Percentiles rank a stretch among this genome's conserved stretches.
Conservation (phyloP, 2,329 filamentous ascomycete genomes). For the Cadophora gregata region DNA sequence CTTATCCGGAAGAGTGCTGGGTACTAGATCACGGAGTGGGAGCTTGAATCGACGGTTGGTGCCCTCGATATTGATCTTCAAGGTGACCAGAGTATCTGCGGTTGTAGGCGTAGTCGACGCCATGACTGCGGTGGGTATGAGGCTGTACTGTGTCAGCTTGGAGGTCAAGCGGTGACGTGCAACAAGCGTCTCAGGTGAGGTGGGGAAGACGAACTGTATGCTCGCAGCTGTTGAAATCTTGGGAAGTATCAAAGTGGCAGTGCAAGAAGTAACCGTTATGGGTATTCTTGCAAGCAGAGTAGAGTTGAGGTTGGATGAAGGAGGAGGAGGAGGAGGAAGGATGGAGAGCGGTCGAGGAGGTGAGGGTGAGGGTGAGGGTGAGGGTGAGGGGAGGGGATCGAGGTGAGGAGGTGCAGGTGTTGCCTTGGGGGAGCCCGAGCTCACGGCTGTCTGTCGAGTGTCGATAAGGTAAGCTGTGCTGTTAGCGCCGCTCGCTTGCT, state of each 20-base stretch:
- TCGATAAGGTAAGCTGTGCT: constrained; percentile 17
- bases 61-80: constrained; percentile 84
- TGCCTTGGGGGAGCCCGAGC: constrained; percentile 10
- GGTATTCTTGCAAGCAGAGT: constrained; percentile 17
- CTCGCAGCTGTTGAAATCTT: constrained; percentile 20
- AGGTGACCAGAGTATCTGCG: constrained; percentile 77
- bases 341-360: constrained; percentile 24
- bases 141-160: constrained; percentile 37
- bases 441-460: too few species aligned
- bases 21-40: constrained; percentile 81
- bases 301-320: not conserved
- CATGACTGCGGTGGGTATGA: constrained; percentile 40
- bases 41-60: constrained; percentile 85
- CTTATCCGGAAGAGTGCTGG: constrained; percentile 77
- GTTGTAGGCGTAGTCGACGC: constrained; percentile 42
- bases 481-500: constrained; percentile 6
- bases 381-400: constrained; percentile 24
- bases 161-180: constrained; percentile 39
- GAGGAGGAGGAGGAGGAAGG: constrained; percentile 24
- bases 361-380: too few species aligned
- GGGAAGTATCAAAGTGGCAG: constrained; percentile 22
- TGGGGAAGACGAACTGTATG: constrained; percentile 31
- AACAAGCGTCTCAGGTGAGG: constrained; percentile 31
- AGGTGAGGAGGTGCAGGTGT: constrained; percentile 28
- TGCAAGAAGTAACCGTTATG: constrained; percentile 19